A percentile compares a stretch with the other conserved stretches of the same genome.
phyloP scores from a whole-genome alignment of 441 rosid genomes.

The Adansonia rubrostipa region DNA sequence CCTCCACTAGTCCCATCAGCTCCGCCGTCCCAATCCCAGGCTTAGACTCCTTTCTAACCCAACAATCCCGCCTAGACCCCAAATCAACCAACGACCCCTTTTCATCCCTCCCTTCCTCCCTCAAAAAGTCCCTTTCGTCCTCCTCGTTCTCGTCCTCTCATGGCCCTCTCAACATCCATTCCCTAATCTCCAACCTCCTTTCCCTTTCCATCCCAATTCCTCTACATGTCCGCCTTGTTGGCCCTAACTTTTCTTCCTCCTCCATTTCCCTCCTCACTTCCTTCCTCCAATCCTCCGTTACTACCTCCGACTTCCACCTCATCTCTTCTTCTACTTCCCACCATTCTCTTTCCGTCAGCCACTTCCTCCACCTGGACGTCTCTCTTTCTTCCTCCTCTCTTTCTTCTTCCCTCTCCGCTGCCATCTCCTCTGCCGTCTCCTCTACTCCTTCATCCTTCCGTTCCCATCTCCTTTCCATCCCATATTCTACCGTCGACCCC shows the following conservation, averaged over 20 bases:
- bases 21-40: slow-evolving; percentile 56
- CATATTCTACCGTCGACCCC: slow-evolving; percentile 55
- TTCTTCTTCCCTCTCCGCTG: slow-evolving; percentile 56
- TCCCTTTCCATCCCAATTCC: slow-evolving; percentile 68
- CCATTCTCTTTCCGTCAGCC: slow-evolving; percentile 73
- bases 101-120: slow-evolving; percentile 61
- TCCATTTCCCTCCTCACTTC: slow-evolving; percentile 63
- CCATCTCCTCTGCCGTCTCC: slow-evolving; percentile 47
- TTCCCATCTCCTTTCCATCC: slow-evolving; percentile 60
- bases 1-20: slow-evolving; percentile 1
- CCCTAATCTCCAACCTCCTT: slow-evolving; percentile 56
- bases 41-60: slow-evolving; percentile 74
- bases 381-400: slow-evolving; percentile 58
- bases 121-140: slow-evolving; percentile 56
- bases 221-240: slow-evolving; percentile 77
- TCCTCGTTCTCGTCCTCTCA: slow-evolving; percentile 25
- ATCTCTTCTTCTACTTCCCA: slow-evolving; percentile 49
- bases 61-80: slow-evolving; percentile 65
- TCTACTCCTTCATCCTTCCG: slow-evolving; percentile 57
- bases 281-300: slow-evolving; percentile 50
- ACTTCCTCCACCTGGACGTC: slow-evolving; percentile 71
- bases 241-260: slow-evolving; percentile 61
- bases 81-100: slow-evolving; percentile 65
- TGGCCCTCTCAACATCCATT: slow-evolving; percentile 31
- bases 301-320: slow-evolving; percentile 62